phyloP scores from a whole-genome alignment of 345 rosid genomes.

The Laguncularia racemosa region DNA sequence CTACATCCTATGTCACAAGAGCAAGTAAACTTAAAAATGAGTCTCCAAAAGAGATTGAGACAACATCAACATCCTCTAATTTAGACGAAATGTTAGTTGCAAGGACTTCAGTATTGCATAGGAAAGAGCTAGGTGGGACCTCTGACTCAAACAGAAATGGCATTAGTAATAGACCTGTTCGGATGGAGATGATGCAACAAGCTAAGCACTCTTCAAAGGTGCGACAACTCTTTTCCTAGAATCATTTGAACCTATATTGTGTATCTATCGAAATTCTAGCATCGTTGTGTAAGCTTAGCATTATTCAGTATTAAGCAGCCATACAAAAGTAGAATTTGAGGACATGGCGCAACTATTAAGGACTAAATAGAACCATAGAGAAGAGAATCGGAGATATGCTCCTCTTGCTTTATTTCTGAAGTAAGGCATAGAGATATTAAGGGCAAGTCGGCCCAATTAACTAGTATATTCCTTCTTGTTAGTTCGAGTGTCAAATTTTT shows the following conservation, averaged over 20 bases:
- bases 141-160: constrained; percentile 17
- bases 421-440: too few relatives aligned
- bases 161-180: constrained; percentile 5
- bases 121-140: constrained; percentile 7
- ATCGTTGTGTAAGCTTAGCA: too few relatives aligned
- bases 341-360: too few relatives aligned
- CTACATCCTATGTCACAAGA: constrained; percentile 9
- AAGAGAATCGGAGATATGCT: too few relatives aligned
- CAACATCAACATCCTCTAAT: constrained; percentile 3
- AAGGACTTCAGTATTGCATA: constrained; percentile 3
- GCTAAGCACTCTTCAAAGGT: constrained; percentile 30
- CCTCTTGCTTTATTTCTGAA: too few relatives aligned
- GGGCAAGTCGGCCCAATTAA: too few relatives aligned
- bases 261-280: too few relatives aligned
- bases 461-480: too few relatives aligned
- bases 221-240: background rate
- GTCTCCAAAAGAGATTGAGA: constrained; percentile 17
- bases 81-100: constrained; percentile 13
- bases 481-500: too few relatives aligned
- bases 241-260: background rate
- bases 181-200: constrained; percentile 14
- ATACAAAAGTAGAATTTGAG: too few relatives aligned
- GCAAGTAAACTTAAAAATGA: constrained; percentile 11
- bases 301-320: too few relatives aligned
- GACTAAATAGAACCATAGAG: too few relatives aligned